Evolutionary conservation across 2,329 filamentous ascomycete genomes (phyloP), one percentile per base, ranked within the genome.

Genomic region (Fusarium pilosicola): DNA sequence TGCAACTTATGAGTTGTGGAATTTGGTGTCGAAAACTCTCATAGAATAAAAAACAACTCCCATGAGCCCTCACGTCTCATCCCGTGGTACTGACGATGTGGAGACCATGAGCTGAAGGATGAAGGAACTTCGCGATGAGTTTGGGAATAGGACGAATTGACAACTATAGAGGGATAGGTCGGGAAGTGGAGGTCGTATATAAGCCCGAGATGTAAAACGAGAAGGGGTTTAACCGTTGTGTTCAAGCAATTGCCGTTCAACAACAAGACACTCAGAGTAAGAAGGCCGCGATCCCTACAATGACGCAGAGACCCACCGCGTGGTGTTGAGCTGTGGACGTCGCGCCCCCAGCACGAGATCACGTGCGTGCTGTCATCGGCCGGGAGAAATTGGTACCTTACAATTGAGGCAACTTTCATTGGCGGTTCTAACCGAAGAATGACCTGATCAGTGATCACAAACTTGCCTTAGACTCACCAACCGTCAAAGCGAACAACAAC

Each of bases 341-440:
- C 75, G 75, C 79, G 79, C 61, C 28, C 9, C n/a, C 28, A 24
- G 56, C 79, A 76, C 80, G 79, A 68, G 46, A 41, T 79, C 80
- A 81, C 80, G 80, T 82, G 80, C 3, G 1, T 6, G 1, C 22
- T 7, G 36, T 49, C 36, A 22, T 24, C 48, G n/a, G 62, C 56
- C 7, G 32, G 58, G 54, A 38, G 59, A 70, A 52, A 58, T 65
- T 62, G 39, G 28, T 65, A 77, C 80, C 80, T 81, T 52, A 77
- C 65, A 77, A 78, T 77, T 77, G 72, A 81, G 80, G 80, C 80
- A 80, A 24, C 68, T 65, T 65, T 73, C 66, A 76, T 75, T 76
- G 76, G 76, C 74, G 75, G 76, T 67, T 78, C 75, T 78, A 80
- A 71, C 80, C 80, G 80, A 82, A 70, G 73, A 76, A 81, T 82